Base-by-base conservation (phyloP, 2,329 filamentous ascomycete genomes). In the Alternaria angustiovoidea region DNA sequence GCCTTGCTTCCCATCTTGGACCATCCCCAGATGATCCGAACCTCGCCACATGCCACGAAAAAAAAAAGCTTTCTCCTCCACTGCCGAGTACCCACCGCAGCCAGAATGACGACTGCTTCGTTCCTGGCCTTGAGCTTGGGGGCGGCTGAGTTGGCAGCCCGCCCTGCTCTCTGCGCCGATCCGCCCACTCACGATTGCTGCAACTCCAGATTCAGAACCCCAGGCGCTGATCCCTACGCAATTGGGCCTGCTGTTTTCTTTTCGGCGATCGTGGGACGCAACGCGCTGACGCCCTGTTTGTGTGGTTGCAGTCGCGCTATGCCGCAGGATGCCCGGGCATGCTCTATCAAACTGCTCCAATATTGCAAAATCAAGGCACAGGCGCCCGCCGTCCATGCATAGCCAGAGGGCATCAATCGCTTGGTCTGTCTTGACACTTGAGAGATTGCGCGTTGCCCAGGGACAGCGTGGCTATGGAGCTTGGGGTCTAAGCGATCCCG, bases 161-260 rank as follows among this genome's bases (percentile, higher is more conserved):
- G 54, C 44, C 57, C 36, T 22, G 36, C 34, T 39, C 26, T 59
- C 34, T 18, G 36, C 20, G 56, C 22, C 32, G 47, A 57, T 59
- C 53, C 28, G 36, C 58, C 46, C 36, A 36, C 63, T 47, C 36
- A 18, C 46, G 34, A 48, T 57, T 51, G 43, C 52, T 58, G 53
- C 24, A 51, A 49, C 46, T 60, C 65, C 63, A 43, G 49, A 64
- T 66, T 22, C 56, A 68, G 68, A 46, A 52, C 66, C 69, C 68
- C 63, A 49, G 55, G 18, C 24, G 63, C 26, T 54, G 67, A 72
- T 73, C 71, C 53, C 56, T 69, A 59, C 67, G 61, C 53, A 30
- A 65, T 67, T 57, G 26, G 57, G 59, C 16, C 2, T 28, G 43
- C 24, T 32, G 32, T 16, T 62, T 49, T 56, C 49, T 54, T 61